Evolutionary conservation across 225 moss, liverwort and hornwort species (phyloP).

Genomic region (Marchantia paleacea): DNA sequence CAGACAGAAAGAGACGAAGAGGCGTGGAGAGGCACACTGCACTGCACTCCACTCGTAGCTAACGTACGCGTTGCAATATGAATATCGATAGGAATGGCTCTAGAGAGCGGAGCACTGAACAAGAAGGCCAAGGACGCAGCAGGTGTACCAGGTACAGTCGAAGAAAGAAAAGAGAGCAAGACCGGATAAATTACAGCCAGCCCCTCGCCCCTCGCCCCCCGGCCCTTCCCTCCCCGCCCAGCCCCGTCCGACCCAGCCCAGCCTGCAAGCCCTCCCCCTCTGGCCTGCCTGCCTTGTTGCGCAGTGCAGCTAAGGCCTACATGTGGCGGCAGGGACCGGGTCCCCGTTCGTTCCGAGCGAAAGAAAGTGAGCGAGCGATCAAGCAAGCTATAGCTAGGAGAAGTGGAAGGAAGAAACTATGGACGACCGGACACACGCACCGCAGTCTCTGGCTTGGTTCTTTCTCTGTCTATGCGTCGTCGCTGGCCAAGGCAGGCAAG

Average conservation of each 20-base stretch:
- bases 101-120: neutral
- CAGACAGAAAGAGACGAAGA: neutral
- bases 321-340: conserved; percentile 12
- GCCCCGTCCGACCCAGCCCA: neutral
- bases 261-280: neutral
- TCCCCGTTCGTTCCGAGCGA: neutral
- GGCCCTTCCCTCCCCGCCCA: neutral
- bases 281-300: neutral
- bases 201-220: neutral
- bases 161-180: neutral
- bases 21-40: neutral
- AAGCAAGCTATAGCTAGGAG: neutral
- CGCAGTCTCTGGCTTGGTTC: neutral
- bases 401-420: neutral
- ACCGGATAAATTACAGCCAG: conserved; percentile 11
- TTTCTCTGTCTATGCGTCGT: no score
- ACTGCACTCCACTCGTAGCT: neutral
- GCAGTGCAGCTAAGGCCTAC: conserved; percentile 9
- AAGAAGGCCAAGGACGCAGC: neutral
- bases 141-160: conserved; percentile 8
- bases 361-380: neutral
- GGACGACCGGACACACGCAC: neutral
- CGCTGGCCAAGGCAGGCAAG: no score
- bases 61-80: conserved; percentile 1
- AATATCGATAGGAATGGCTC: neutral